Evolutionary conservation across 768 basidiomycete genomes (phyloP).

Genomic region (Pleurotus cornucopiae): DNA sequence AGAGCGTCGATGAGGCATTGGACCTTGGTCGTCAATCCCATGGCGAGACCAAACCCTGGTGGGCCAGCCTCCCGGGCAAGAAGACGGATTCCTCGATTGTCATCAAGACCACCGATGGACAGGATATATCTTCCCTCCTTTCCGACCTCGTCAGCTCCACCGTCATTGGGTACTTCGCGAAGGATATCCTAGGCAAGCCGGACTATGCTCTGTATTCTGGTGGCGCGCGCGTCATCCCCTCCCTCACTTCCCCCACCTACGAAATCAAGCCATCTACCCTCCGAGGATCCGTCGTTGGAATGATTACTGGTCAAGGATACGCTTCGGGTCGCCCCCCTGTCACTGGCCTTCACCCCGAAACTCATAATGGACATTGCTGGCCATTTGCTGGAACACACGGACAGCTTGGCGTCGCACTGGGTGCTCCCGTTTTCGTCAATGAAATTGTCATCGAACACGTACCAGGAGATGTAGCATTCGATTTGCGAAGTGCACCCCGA

Average conservation of each 20-base stretch:
- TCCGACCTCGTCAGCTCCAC: slow-evolving; percentile 73
- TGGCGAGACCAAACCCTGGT: slow-evolving; percentile 54
- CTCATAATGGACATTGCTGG: slow-evolving; percentile 87
- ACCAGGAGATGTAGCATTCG: slow-evolving; percentile 74
- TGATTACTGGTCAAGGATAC: slow-evolving; percentile 58
- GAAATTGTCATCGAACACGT: slow-evolving; percentile 89
- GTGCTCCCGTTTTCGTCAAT: slow-evolving; percentile 67
- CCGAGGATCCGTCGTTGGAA: slow-evolving; percentile 42
- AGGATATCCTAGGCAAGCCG: slow-evolving; percentile 75
- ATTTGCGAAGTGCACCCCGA: slow-evolving; percentile 76
- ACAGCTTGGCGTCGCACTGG: slow-evolving; percentile 79
- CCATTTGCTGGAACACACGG: slow-evolving; percentile 79
- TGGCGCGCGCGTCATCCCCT: slow-evolving; percentile 78
- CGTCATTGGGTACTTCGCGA: slow-evolving; percentile 57
- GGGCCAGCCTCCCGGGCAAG: slow-evolving; percentile 56
- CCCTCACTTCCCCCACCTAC: slow-evolving; percentile 77
- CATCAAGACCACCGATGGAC: slow-evolving; percentile 73
- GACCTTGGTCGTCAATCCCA: slow-evolving; percentile 50
- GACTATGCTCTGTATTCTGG: slow-evolving; percentile 86
- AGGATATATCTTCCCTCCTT: slow-evolving; percentile 67
- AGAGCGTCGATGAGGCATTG: slow-evolving; percentile 66
- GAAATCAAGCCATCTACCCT: slow-evolving; percentile 56
- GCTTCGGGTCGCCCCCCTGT: slow-evolving; percentile 79
- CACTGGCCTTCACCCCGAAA: slow-evolving; percentile 83
- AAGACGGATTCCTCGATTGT: slow-evolving; percentile 39